Conservation (phyloP, 1,284 basidiomycete genomes). For the Leccinum subrobustum region DNA sequence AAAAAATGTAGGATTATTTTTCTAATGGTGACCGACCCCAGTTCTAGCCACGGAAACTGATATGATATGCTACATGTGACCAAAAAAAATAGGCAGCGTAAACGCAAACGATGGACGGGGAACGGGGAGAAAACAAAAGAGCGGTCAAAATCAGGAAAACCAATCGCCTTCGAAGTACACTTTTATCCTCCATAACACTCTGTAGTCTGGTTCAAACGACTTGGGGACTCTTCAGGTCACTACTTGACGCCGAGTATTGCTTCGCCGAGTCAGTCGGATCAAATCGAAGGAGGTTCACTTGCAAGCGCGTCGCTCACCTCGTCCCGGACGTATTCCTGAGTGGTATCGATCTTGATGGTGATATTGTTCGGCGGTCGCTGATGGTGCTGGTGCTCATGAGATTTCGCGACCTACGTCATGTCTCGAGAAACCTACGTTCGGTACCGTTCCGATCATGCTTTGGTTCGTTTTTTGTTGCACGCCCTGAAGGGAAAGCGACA, state of each 20-base stretch:
- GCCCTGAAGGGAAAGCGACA: conserved; percentile 35
- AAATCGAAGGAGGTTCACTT: background rate
- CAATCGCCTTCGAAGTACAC: conserved; percentile 6
- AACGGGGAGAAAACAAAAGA: conserved; percentile 3
- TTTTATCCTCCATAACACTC: background rate
- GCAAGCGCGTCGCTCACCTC: conserved; percentile 22
- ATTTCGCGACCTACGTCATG: background rate
- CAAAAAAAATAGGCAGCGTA: conserved; percentile 1
- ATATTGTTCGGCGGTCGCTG: conserved; percentile 33
- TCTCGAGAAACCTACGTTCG: conserved; percentile 13
- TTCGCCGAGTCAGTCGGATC: conserved; percentile 4
- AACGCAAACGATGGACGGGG: conserved; percentile 4
- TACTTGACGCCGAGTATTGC: conserved; percentile 22
- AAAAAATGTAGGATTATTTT: conserved; percentile 6
- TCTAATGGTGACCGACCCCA: conserved; percentile 14
- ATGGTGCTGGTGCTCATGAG: conserved; percentile 8
- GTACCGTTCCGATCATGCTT: conserved; percentile 18
- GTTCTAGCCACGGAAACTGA: conserved; percentile 11
- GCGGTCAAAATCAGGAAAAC: conserved; percentile 1
- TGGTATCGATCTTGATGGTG: conserved; percentile 35
- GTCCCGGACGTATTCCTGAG: conserved; percentile 31
- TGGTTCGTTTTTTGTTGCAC: conserved; percentile 27
- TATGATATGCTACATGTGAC: conserved; percentile 20
- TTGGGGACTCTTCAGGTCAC: conserved; percentile 21
- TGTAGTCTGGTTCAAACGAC: conserved; percentile 14